phyloP scores from a whole-genome alignment of 2,329 filamentous ascomycete genomes.

The Pseudofabraea citricarpa region DNA sequence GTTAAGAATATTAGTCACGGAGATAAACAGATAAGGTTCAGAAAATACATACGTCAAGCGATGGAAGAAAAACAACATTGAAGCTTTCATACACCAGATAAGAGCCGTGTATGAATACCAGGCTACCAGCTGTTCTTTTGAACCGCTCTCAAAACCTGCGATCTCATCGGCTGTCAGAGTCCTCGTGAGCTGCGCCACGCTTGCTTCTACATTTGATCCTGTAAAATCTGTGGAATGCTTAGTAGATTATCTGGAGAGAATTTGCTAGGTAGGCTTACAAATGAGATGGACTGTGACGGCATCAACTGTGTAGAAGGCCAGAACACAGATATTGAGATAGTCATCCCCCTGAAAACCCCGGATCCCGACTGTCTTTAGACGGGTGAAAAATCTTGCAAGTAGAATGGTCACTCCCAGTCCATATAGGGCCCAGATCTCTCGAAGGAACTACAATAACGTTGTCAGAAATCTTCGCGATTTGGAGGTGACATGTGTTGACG shows the following conservation, averaged over 20 bases:
- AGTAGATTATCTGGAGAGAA: slow-evolving; percentile 1
- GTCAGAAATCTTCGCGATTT: slow-evolving; percentile 23
- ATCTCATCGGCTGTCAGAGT: slow-evolving; percentile 24
- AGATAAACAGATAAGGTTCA: neutral
- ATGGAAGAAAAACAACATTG: slow-evolving; percentile 22
- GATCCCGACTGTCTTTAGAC: slow-evolving; percentile 32
- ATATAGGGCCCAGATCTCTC: slow-evolving; percentile 28
- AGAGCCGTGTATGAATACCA: slow-evolving; percentile 34
- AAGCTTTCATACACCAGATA: slow-evolving; percentile 28
- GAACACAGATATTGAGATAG: slow-evolving; percentile 29
- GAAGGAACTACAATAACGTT: slow-evolving; percentile 25
- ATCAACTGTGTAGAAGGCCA: slow-evolving; percentile 31
- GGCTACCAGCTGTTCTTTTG: slow-evolving; percentile 31
- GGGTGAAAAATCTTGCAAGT: slow-evolving; percentile 28
- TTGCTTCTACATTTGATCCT: slow-evolving; percentile 25
- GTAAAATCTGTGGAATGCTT: slow-evolving; percentile 15
- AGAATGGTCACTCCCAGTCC: slow-evolving; percentile 28
- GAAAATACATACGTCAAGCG: neutral
- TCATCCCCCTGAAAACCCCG: slow-evolving; percentile 35
- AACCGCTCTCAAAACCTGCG: slow-evolving; percentile 26
- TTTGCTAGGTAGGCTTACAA: slow-evolving; percentile 15
- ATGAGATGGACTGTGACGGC: slow-evolving; percentile 31
- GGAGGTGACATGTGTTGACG: neutral
- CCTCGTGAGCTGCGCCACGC: slow-evolving; percentile 2
- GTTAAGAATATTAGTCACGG: slow-evolving; percentile 13